Evolutionary conservation across 768 basidiomycete species (phyloP).

Genomic region (Cystofilobasidium bisporidii): DNA sequence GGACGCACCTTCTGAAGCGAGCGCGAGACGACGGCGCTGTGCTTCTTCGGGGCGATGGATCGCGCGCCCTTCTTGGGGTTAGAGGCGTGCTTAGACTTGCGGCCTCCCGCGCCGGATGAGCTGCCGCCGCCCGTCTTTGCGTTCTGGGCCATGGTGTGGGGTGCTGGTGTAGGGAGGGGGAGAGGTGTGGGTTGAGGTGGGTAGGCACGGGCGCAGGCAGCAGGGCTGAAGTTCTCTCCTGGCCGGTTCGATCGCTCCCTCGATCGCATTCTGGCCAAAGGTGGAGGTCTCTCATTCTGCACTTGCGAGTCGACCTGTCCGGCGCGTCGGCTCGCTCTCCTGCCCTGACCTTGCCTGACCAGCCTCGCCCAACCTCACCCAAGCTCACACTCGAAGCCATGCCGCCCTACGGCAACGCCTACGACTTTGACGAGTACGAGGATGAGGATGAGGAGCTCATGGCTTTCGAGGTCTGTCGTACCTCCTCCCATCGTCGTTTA

Average conservation of each 20-base stretch:
- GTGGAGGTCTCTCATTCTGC: no score
- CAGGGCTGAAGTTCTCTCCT: no score
- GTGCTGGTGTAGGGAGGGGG: background rate
- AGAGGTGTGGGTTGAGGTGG: background rate
- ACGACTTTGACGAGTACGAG: background rate
- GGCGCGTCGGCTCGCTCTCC: no score
- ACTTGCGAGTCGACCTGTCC: no score
- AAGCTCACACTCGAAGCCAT: background rate
- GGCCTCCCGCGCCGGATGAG: slow-evolving; percentile 46
- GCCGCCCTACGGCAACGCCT: background rate
- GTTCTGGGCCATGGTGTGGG: slow-evolving; percentile 63
- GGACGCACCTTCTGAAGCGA: slow-evolving; percentile 61
- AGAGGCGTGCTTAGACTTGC: slow-evolving; percentile 57
- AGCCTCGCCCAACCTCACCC: no score
- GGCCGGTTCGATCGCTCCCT: no score
- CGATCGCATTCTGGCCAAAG: no score
- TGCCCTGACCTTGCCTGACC: no score
- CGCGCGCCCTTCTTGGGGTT: slow-evolving; percentile 67
- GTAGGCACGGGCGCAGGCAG: no score
- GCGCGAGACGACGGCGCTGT: slow-evolving; percentile 59
- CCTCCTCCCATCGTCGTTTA: no score
- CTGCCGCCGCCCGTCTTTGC: slow-evolving; percentile 60
- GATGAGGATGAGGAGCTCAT: background rate
- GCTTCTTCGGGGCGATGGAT: slow-evolving; percentile 72
- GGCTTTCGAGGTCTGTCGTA: background rate